phyloP scores from a whole-genome alignment of 345 rosid species.

The Acer negundo region DNA sequence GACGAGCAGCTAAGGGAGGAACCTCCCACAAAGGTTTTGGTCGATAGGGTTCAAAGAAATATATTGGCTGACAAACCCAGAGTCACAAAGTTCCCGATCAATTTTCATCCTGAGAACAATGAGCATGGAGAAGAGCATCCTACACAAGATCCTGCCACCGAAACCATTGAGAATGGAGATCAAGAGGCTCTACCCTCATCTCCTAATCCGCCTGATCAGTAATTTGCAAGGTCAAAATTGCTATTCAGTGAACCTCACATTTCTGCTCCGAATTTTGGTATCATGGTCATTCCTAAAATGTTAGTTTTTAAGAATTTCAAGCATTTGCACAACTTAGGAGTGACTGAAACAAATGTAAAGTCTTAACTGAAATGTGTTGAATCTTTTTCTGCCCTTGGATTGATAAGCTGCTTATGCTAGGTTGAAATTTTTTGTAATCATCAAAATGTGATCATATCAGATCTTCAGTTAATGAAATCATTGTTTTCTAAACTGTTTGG shows the following conservation, averaged over 20 bases:
- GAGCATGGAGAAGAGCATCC: constrained; percentile 38
- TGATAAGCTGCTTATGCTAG: not conserved
- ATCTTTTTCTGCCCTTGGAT: not conserved
- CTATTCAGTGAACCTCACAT: not conserved
- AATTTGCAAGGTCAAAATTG: not conserved
- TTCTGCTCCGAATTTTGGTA: not conserved
- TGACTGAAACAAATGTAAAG: not conserved
- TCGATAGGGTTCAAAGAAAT: constrained; percentile 69
- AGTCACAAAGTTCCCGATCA: constrained; percentile 73
- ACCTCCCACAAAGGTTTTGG: constrained; percentile 58
- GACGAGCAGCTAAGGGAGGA: constrained; percentile 73
- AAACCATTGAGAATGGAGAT: constrained; percentile 12
- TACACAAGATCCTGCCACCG: constrained; percentile 11
- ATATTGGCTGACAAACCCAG: constrained; percentile 72
- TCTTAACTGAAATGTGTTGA: constrained; percentile 5
- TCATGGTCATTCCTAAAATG: not conserved
- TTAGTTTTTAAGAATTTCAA: not conserved
- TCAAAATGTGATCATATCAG: not conserved
- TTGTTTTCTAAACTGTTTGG: not conserved
- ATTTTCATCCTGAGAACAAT: constrained; percentile 59
- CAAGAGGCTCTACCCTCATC: constrained; percentile 2
- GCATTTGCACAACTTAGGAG: not conserved
- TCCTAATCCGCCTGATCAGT: constrained; percentile 10
- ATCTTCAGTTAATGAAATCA: not conserved
- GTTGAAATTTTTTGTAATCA: not conserved